A percentile compares a stretch with the other conserved stretches of the same genome.
phyloP scores from a whole-genome alignment of 164 flowering plant genomes.

The Cinnamomum chago region DNA sequence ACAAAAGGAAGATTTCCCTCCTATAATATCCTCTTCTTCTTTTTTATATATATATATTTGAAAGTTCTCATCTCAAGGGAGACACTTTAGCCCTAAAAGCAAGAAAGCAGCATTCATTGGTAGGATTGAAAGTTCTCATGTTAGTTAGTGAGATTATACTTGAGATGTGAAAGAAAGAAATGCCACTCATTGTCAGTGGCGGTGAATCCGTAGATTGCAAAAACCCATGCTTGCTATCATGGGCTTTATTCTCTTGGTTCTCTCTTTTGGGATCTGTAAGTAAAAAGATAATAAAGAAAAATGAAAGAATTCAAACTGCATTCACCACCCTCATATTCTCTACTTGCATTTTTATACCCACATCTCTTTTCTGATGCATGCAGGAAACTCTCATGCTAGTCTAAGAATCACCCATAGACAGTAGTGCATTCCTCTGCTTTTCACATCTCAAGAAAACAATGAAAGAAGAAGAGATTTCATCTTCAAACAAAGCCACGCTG shows the following conservation, averaged over 20 bases:
- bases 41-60: too few species aligned
- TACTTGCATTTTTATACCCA: background rate
- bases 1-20: background rate
- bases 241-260: constrained; percentile 2
- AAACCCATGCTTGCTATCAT: background rate
- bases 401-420: background rate
- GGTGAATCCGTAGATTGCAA: too few species aligned
- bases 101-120: background rate
- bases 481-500: constrained; percentile 18
- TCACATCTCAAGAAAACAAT: constrained; percentile 12
- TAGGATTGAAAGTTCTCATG: background rate
- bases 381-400: constrained; percentile 1
- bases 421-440: background rate
- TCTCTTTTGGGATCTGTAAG: background rate
- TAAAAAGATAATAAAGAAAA: too few species aligned
- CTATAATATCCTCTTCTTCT: background rate
- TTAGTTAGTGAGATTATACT: too few species aligned
- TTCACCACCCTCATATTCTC: background rate
- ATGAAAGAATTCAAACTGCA: background rate
- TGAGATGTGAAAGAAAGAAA: too few species aligned
- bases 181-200: too few species aligned
- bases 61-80: background rate
- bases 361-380: background rate
- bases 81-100: background rate
- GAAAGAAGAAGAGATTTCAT: constrained; percentile 34